Conservation (phyloP, 2,329 filamentous ascomycete species). For the Coleophoma eucalyptorum region DNA sequence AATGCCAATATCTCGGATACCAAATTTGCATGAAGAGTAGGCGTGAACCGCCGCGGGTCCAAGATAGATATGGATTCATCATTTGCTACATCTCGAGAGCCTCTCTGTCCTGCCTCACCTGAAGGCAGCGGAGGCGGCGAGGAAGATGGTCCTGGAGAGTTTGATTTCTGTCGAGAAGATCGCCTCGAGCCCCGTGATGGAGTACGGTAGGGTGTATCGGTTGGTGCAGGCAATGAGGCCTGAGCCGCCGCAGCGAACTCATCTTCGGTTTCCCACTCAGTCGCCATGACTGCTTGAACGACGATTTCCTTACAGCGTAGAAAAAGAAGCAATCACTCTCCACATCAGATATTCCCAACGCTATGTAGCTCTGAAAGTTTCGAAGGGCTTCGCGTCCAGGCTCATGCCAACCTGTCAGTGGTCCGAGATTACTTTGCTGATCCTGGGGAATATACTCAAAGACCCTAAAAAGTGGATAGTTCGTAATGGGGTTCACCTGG, state of each 20-base stretch:
- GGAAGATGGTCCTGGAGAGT: slow-evolving; percentile 59
- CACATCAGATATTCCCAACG: background rate
- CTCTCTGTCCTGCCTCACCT: slow-evolving; percentile 44
- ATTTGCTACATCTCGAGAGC: slow-evolving; percentile 53
- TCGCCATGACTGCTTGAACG: slow-evolving; percentile 35
- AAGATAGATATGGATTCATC: slow-evolving; percentile 69
- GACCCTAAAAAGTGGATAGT: background rate
- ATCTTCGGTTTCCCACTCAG: slow-evolving; percentile 59
- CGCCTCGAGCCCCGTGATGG: slow-evolving; percentile 67
- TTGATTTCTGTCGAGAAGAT: slow-evolving; percentile 39
- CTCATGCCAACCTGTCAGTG: background rate
- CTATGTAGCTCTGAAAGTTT: background rate
- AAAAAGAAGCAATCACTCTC: background rate
- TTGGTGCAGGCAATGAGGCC: slow-evolving; percentile 64
- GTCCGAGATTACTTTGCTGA: background rate
- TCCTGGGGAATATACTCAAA: background rate
- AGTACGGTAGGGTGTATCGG: slow-evolving; percentile 68
- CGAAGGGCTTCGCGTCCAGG: background rate
- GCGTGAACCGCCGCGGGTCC: slow-evolving; percentile 90
- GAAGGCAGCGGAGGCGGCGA: slow-evolving; percentile 54
- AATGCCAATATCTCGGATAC: slow-evolving; percentile 91
- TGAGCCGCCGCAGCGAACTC: slow-evolving; percentile 53
- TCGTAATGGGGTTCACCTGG: background rate
- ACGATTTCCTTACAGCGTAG: background rate
- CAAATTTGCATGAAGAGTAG: slow-evolving; percentile 88